phyloP scores from a whole-genome alignment of 768 basidiomycete genomes.

The Boletus pseudopeckii region DNA sequence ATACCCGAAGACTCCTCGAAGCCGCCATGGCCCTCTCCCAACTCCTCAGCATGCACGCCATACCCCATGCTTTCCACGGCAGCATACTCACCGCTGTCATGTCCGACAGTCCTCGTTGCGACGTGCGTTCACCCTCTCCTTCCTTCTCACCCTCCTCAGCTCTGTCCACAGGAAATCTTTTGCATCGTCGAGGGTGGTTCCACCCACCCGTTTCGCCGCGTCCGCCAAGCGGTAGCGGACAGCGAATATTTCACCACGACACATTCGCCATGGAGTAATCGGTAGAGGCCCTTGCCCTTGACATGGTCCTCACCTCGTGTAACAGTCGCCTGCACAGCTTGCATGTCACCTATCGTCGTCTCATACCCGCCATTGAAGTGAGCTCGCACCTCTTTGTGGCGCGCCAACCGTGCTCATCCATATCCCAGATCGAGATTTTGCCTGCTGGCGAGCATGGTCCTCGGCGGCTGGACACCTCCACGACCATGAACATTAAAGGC shows the following conservation, averaged over 20 bases:
- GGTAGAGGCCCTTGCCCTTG: conserved; percentile 41
- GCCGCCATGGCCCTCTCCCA: conserved; percentile 74
- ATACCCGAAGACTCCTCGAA: conserved; percentile 71
- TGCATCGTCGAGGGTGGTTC: conserved; percentile 81
- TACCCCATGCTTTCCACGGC: conserved; percentile 83
- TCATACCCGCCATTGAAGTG: conserved; percentile 77
- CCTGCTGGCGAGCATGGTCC: conserved; percentile 81
- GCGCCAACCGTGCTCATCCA: conserved; percentile 7
- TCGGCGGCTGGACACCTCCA: conserved; percentile 63
- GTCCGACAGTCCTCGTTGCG: conserved; percentile 58
- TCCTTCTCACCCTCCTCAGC: conserved; percentile 6
- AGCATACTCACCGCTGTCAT: conserved; percentile 68
- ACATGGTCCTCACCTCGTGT: background rate
- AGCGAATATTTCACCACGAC: conserved; percentile 63
- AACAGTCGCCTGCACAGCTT: conserved; percentile 43
- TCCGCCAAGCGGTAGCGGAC: conserved; percentile 68
- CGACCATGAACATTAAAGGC: conserved; percentile 63
- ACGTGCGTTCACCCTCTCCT: conserved; percentile 44
- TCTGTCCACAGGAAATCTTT: conserved; percentile 64
- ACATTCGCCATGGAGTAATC: conserved; percentile 83
- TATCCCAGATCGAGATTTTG: conserved; percentile 70
- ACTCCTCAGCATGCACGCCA: conserved; percentile 50
- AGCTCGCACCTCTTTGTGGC: conserved; percentile 12
- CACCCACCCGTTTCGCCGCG: conserved; percentile 72
- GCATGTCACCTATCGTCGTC: conserved; percentile 69